Base-by-base conservation (phyloP, 2,329 filamentous ascomycete species). In the Fulvia fulva region DNA sequence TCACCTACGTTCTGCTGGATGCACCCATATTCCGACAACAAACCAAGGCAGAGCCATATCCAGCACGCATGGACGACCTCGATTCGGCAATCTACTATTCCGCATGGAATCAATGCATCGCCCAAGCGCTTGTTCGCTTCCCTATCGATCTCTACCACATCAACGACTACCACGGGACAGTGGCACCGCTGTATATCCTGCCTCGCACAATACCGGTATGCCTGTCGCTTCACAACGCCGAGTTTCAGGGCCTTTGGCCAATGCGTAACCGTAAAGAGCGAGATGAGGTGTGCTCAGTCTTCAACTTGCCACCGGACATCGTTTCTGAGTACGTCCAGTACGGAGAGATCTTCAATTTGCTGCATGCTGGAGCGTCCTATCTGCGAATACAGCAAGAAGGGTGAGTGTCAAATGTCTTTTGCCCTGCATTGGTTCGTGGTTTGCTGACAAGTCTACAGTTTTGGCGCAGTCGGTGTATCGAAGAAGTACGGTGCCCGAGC, bases 31-130 rank as follows among this genome's bases (percentile, higher is more conserved):
- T 87, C 73, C 79, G 85, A 47, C 78, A 82, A 59, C 85, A 87
- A 67, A 81, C 82, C 2, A 82, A 81, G 66, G 73, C 78, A 11
- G 82, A 87, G 60, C 85, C 85, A 0, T 87, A 87, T 63, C 85
- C 85, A 19, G 75, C 83, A 26, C 80, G 85, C 26, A 87, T 87
- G 85, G 85, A 87, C 67, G 84, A 87, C 67, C 76, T 87, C 53
- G 82, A 85, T 56, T 83, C 80, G 59, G 85, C 85, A 6, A 81
- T 87, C 44, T 85, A 87, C 70, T 87, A 87, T 66, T 85, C 83
- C 2, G 84, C 83, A 1, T 87, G 85, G 85, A 88, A 87, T 62
- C 82, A 83, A 68, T 87, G 85, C 67, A 87, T 87, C 63, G 83
- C 85, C 5, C 78, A 84, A 62, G 74, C 83, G 1, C 80, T 87